Percentiles rank a stretch among this genome's conserved stretches.
These are phyloP conservation scores for Aureobasidium sp. DNA, from an alignment of 2,329 filamentous ascomycete species.

Conservation along the genomic window DNA sequence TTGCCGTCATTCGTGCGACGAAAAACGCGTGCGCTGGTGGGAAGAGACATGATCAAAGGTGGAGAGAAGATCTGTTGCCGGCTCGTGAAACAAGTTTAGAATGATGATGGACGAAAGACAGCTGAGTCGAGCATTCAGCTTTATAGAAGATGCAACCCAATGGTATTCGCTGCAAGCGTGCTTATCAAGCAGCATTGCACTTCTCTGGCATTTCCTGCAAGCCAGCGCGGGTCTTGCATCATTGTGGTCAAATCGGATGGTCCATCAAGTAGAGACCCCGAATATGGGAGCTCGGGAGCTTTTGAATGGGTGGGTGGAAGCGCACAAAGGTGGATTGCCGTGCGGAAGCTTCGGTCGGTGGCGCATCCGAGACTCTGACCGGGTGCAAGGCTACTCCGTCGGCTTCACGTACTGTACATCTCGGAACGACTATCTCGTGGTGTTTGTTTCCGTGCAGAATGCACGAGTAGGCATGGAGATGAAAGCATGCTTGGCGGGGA, in stretches of 20 bases:
- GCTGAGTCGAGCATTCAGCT: neutral
- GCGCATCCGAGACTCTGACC: neutral
- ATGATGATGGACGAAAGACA: neutral
- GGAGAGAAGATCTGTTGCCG: neutral
- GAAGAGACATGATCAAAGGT: neutral
- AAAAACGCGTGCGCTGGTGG: constrained; percentile 24
- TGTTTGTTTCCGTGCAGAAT: no score
- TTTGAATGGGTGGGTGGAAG: neutral
- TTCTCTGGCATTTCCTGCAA: neutral
- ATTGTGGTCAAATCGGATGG: neutral
- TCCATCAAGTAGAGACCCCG: neutral
- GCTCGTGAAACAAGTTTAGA: neutral
- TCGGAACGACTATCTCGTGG: no score
- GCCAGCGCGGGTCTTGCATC: neutral
- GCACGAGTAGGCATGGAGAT: no score
- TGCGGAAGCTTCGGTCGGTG: neutral
- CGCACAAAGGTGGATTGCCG: neutral
- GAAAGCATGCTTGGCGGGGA: no score
- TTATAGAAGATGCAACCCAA: neutral
- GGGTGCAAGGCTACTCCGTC: neutral
- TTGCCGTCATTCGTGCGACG: constrained; percentile 30
- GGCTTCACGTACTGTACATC: neutral
- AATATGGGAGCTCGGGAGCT: neutral
- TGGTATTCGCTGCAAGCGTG: neutral
- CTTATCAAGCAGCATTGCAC: neutral